Conservation (phyloP, 495 filamentous ascomycete genomes). For the Lepraria neglecta region DNA sequence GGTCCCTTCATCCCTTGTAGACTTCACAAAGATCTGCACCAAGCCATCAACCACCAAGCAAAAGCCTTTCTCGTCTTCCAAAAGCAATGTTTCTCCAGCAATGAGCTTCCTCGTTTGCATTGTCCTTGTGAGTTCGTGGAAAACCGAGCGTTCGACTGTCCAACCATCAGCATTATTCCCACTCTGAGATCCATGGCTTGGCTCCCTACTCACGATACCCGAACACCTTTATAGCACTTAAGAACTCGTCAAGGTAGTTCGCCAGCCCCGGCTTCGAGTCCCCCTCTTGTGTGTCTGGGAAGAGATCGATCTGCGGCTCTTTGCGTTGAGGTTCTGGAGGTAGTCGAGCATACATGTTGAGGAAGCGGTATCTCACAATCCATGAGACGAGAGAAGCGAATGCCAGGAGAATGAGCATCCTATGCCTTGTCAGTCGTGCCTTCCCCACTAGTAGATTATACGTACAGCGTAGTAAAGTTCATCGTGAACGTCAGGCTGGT, state of each 20-base stretch:
- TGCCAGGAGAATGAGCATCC: constrained; percentile 68
- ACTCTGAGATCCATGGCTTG: not conserved
- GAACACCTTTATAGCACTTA: constrained; percentile 99
- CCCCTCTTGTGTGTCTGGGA: constrained; percentile 84
- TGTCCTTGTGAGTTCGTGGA: constrained; percentile 92
- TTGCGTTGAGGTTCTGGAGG: constrained; percentile 93
- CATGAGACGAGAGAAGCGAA: constrained; percentile 78
- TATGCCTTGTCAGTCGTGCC: constrained; percentile 31
- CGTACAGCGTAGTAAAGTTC: constrained; percentile 92
- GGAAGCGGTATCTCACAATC: constrained; percentile 86
- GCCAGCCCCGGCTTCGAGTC: constrained; percentile 84
- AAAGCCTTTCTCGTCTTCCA: constrained; percentile 97
- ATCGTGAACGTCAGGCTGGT: constrained; percentile 93
- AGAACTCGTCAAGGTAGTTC: constrained; percentile 94
- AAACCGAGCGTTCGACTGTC: constrained; percentile 78
- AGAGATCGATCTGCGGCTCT: constrained; percentile 89
- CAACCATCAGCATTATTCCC: constrained; percentile 5
- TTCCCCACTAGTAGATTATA: constrained; percentile 17
- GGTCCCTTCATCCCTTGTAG: constrained; percentile 52
- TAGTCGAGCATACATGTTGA: constrained; percentile 91
- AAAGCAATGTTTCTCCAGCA: constrained; percentile 85
- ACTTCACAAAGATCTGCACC: constrained; percentile 98
- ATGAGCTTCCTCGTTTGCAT: constrained; percentile 98
- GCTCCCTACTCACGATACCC: constrained; percentile 55
- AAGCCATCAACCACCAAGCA: constrained; percentile 95